Base-by-base conservation (phyloP, 2,329 filamentous ascomycete species). In the Colletotrichum godetiae region DNA sequence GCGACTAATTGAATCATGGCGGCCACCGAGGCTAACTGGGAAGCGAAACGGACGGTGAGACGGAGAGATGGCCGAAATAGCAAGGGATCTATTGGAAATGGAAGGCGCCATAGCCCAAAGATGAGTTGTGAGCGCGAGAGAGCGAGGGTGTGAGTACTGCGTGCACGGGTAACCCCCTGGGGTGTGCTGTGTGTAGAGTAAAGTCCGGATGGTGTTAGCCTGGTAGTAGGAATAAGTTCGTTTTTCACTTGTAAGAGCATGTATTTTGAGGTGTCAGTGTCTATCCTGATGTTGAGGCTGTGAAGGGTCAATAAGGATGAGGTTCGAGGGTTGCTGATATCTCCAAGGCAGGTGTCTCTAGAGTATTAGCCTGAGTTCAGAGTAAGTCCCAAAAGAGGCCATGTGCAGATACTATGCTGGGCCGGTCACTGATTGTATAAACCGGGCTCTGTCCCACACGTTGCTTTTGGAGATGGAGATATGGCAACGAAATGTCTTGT, bases 41-140 rank as follows among this genome's bases (percentile, higher is more conserved):
- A 49, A 64, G 46, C 61, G 61, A 55, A 55, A 55, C 61, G 46
- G 61, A 35, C 29, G 46, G 35, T 55, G 22, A 64, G 31, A 55
- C 46, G 61, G 31, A 33, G 59, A 62, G 59, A 49, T 49, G 60
- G 60, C 19, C 27, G 42, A 52, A 8, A 46, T 22, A n/a, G 11
- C 22, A 42, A 35, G 57, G 33, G 19, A 15, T 27, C 13, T 33
- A 42, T 22, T 31, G 55, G 29, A n/a, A n/a, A 31, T n/a, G 31
- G 29, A 57, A 31, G 10, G 55, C 56, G 56, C 15, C 37, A 42
- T 42, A 42, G 37, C 37, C 15, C n/a, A 27, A 29, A 49, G 37
- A 22, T 35, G 24, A 33, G 24, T 49, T 49, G 33, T 7, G 37
- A 49, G 29, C n/a, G 12, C 49, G n/a, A 33, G 62, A 56, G 22